Conservation (phyloP, 768 basidiomycete genomes). For the Cubamyces lactineus region DNA sequence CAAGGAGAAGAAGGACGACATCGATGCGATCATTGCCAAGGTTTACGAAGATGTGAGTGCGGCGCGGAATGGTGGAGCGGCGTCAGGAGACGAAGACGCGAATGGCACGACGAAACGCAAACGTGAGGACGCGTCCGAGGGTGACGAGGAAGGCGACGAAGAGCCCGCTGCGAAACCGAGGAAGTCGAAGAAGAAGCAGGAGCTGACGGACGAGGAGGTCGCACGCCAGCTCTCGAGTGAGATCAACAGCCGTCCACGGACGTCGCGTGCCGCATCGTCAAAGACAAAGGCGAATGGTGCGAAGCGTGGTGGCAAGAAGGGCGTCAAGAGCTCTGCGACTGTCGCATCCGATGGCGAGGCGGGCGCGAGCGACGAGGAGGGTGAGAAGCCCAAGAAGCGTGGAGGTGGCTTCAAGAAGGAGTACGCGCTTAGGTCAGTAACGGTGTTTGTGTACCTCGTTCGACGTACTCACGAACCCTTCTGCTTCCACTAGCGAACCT, state of each 20-base stretch:
- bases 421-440: slow-evolving; percentile 66
- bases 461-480: slow-evolving; percentile 14
- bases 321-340: slow-evolving; percentile 39
- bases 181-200: slow-evolving; percentile 29
- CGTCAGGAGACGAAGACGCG: slow-evolving; percentile 27
- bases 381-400: slow-evolving; percentile 42
- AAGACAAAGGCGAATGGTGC: slow-evolving; percentile 37
- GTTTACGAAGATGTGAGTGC: slow-evolving; percentile 64
- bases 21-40: slow-evolving; percentile 68
- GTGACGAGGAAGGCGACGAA: slow-evolving; percentile 22
- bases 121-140: slow-evolving; percentile 27
- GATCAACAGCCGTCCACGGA: slow-evolving; percentile 43
- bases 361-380: slow-evolving; percentile 40
- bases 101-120: slow-evolving; percentile 27
- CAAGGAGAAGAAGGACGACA: slow-evolving; percentile 65
- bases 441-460: neutral
- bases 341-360: slow-evolving; percentile 40
- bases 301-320: slow-evolving; percentile 36
- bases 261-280: slow-evolving; percentile 32
- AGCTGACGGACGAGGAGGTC: slow-evolving; percentile 45
- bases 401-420: slow-evolving; percentile 81
- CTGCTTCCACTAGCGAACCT: slow-evolving; percentile 55
- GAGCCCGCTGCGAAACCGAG: slow-evolving; percentile 29
- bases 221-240: slow-evolving; percentile 48
- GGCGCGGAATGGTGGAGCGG: slow-evolving; percentile 17